phyloP scores from a whole-genome alignment of 2,329 filamentous ascomycete species.

The Verticillium nonalfalfae region DNA sequence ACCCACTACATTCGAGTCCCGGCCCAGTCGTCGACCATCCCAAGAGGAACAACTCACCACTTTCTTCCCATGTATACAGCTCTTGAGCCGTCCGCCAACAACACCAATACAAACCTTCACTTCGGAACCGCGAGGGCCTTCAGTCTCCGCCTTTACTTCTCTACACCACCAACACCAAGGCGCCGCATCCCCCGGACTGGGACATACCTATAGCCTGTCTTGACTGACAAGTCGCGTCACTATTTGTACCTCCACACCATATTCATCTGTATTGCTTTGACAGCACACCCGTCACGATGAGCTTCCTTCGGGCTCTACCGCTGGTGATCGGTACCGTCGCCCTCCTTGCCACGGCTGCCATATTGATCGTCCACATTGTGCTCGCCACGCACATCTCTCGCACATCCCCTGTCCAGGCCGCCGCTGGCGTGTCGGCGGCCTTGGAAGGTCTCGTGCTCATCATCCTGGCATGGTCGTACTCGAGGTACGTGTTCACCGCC shows the following conservation, averaged over 20 bases:
- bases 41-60: background rate
- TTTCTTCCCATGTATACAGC: background rate
- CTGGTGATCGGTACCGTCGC: slow-evolving; percentile 28
- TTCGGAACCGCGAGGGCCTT: background rate
- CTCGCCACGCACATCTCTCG: slow-evolving; percentile 25
- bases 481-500: slow-evolving; percentile 19
- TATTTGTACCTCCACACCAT: background rate
- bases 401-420: slow-evolving; percentile 22
- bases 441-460: slow-evolving; percentile 30
- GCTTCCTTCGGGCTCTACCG: slow-evolving; percentile 19
- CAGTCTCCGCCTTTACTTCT: background rate
- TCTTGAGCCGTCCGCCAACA: background rate
- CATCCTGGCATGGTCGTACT: slow-evolving; percentile 24
- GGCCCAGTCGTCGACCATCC: background rate
- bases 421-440: slow-evolving; percentile 29
- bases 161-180: background rate
- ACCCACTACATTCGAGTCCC: no score
- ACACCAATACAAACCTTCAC: background rate
- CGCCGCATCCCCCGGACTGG: background rate
- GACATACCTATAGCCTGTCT: background rate
- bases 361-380: slow-evolving; percentile 31
- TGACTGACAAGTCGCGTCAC: background rate
- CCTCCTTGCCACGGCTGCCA: slow-evolving; percentile 28
- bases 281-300: background rate
- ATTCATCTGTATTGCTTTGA: background rate